Conservation (phyloP, 306 rosid species). For the Medicago lupulina region DNA sequence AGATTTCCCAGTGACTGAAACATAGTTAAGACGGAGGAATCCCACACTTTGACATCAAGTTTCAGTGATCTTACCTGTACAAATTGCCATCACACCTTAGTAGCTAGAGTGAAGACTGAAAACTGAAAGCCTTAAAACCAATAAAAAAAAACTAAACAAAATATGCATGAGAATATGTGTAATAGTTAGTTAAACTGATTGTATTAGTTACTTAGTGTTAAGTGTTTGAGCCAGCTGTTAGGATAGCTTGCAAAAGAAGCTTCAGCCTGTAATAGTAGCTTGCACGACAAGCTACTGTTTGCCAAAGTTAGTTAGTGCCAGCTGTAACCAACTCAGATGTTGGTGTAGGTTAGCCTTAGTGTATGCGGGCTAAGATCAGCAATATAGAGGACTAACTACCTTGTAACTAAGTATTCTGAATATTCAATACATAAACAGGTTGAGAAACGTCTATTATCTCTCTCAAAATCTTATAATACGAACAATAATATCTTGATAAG, state of each 20-base stretch:
- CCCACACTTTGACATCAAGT: slow-evolving; percentile 91
- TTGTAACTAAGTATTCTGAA: neutral
- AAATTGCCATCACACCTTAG: slow-evolving; percentile 30
- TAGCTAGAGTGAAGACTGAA: slow-evolving; percentile 24
- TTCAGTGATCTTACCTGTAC: slow-evolving; percentile 79
- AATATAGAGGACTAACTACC: no score
- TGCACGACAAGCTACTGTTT: neutral
- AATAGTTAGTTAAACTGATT: neutral
- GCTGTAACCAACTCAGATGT: neutral
- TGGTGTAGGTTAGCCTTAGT: neutral
- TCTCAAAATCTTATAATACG: neutral
- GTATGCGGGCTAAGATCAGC: neutral
- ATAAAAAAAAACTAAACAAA: neutral
- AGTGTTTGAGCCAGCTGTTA: neutral
- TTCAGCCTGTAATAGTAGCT: neutral
- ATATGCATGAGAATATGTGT: neutral
- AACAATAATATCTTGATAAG: slow-evolving; percentile 20
- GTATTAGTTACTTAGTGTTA: neutral
- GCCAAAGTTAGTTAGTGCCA: neutral
- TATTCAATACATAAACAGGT: neutral
- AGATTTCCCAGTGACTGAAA: slow-evolving; percentile 77
- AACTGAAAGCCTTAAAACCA: slow-evolving; percentile 5
- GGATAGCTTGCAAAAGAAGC: neutral
- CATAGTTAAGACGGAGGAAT: slow-evolving; percentile 63
- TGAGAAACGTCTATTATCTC: neutral